Conservation (phyloP, 75 land plant species). For the Picea glauca region DNA sequence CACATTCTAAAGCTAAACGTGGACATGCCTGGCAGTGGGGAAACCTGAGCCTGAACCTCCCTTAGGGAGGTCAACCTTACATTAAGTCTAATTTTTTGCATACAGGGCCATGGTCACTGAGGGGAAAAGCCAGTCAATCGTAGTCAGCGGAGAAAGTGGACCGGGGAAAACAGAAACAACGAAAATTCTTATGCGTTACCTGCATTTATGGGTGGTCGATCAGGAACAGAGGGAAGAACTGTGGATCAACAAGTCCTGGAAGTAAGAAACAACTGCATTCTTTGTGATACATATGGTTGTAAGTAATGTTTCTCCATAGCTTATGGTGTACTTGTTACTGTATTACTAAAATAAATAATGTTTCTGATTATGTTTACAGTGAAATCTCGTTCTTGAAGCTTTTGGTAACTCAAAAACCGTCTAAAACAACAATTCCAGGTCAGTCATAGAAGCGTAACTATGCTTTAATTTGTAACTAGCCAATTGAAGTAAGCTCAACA, state of each 20-base stretch:
- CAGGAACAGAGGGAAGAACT: slow-evolving; percentile 71
- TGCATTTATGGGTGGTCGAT: slow-evolving; percentile 90
- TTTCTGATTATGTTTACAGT: slow-evolving; percentile 22
- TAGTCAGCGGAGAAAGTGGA: slow-evolving; percentile 91
- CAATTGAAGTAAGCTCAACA: neutral
- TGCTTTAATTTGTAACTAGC: neutral
- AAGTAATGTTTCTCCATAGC: neutral
- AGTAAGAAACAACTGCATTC: slow-evolving; percentile 28
- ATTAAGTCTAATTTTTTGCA: neutral
- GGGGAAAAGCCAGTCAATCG: slow-evolving; percentile 66
- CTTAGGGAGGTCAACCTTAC: neutral
- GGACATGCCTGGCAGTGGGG: neutral
- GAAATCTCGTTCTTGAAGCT: slow-evolving; percentile 53
- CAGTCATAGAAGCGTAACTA: neutral
- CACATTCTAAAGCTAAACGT: no score
- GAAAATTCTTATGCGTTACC: slow-evolving; percentile 81
- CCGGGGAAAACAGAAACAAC: slow-evolving; percentile 92
- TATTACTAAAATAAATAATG: neutral
- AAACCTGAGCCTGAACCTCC: neutral
- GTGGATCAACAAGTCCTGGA: slow-evolving; percentile 90
- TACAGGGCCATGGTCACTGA: slow-evolving; percentile 79
- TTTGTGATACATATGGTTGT: neutral
- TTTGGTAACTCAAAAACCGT: slow-evolving; percentile 63
- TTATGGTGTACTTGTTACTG: neutral
- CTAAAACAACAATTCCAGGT: slow-evolving; percentile 67